A percentile compares a stretch with the other conserved stretches of the same genome.
Conservation (phyloP, 768 basidiomycete genomes). For the Udeniomyces megalosporus region DNA sequence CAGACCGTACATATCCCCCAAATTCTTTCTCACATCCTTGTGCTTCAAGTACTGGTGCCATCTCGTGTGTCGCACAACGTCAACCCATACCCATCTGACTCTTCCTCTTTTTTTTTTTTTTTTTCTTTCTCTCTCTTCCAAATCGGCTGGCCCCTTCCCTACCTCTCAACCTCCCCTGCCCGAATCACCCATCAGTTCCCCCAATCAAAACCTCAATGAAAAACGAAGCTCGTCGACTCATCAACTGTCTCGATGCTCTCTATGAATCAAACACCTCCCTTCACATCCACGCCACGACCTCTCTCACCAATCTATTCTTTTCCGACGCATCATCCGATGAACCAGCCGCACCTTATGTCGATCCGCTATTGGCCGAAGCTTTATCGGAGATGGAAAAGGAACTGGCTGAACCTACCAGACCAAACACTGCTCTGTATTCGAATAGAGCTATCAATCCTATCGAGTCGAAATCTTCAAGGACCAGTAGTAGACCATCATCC, state of each 20-base stretch:
- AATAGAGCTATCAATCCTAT: too few species aligned
- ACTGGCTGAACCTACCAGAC: slow-evolving; percentile 11
- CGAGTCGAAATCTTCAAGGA: too few species aligned
- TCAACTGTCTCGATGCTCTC: slow-evolving; percentile 14
- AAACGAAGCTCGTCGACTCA: slow-evolving; percentile 15
- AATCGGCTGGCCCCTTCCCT: not conserved
- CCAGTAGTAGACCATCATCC: too few species aligned
- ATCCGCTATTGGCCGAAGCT: slow-evolving; percentile 12
- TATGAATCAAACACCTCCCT: slow-evolving; percentile 9
- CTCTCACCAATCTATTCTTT: slow-evolving; percentile 12
- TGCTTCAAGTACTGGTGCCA: too few species aligned
- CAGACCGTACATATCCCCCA: too few species aligned
- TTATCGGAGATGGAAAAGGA: slow-evolving; percentile 15
- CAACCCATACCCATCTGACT: not conserved
- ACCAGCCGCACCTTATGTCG: not conserved
- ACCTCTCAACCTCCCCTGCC: not conserved
- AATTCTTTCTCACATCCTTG: too few species aligned
- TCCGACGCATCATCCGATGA: not conserved
- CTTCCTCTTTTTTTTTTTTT: not conserved
- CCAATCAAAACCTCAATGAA: not conserved
- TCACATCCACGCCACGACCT: slow-evolving; percentile 3
- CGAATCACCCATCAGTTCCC: not conserved
- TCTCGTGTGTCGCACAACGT: too few species aligned
- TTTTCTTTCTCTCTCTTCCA: not conserved
- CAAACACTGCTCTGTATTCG: slow-evolving; percentile 9